phyloP scores from a whole-genome alignment of 257 asterid species.

The Primulina eburnea region DNA sequence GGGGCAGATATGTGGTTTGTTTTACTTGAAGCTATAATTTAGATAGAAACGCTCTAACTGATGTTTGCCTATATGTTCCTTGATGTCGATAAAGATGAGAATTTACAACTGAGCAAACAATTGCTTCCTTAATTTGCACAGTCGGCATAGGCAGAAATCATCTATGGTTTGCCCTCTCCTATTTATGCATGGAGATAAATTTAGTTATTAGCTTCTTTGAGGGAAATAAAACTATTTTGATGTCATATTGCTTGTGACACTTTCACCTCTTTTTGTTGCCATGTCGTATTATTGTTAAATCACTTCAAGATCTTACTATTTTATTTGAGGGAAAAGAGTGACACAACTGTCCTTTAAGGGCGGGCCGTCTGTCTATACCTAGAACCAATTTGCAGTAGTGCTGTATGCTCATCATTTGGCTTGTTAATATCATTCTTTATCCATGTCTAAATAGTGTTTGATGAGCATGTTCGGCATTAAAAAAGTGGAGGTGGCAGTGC shows the following conservation, averaged over 20 bases:
- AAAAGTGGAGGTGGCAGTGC: conserved; percentile 81
- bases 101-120: conserved; percentile 74
- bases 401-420: not conserved
- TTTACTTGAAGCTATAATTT: not conserved
- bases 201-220: not conserved
- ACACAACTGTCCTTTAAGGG: not conserved
- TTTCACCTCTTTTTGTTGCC: not conserved
- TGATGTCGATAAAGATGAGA: conserved; percentile 96
- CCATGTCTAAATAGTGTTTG: conserved; percentile 51
- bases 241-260: not conserved
- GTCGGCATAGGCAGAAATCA: conserved; percentile 75
- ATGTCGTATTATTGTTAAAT: too few relatives aligned
- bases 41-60: not conserved
- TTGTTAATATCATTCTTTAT: conserved; percentile 5
- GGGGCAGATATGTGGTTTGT: not conserved
- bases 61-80: conserved; percentile 79
- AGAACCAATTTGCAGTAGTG: not conserved
- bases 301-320: too few relatives aligned
- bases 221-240: not conserved
- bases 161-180: not conserved
- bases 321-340: too few relatives aligned
- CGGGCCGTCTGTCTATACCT: not conserved
- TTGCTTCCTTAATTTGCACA: conserved; percentile 78
- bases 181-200: not conserved
- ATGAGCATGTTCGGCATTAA: conserved; percentile 94